These are phyloP conservation scores for Pichia rugopelliculosa DNA, from an alignment of 805 yeast genomes.

Conservation along the genomic window DNA sequence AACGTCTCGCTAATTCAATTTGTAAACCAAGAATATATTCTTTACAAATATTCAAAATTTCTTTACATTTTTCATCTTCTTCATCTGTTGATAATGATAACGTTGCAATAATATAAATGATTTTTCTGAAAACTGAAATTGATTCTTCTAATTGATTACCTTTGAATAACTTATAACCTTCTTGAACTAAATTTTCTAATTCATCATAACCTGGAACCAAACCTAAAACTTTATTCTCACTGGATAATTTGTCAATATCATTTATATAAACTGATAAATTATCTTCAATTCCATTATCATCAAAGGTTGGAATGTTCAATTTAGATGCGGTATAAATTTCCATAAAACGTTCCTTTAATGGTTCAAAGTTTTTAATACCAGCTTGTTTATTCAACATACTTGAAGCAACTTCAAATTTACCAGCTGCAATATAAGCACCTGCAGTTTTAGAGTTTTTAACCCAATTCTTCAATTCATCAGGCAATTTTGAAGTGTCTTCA, in stretches of 20 bases:
- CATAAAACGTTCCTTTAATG: slow-evolving; percentile 73
- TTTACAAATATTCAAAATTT: slow-evolving; percentile 64
- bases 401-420: slow-evolving; percentile 94
- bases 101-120: slow-evolving; percentile 68
- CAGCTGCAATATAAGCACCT: slow-evolving; percentile 91
- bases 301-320: slow-evolving; percentile 64
- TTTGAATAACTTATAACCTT: slow-evolving; percentile 78
- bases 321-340: slow-evolving; percentile 80
- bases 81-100: slow-evolving; percentile 65
- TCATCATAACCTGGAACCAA: slow-evolving; percentile 64
- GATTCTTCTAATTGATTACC: slow-evolving; percentile 80
- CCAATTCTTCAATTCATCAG: slow-evolving; percentile 72
- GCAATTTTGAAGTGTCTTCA: slow-evolving; percentile 26
- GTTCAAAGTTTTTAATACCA: slow-evolving; percentile 82
- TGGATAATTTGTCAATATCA: slow-evolving; percentile 52
- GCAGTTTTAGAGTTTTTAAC: slow-evolving; percentile 81
- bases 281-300: slow-evolving; percentile 46
- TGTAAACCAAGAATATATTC: slow-evolving; percentile 91
- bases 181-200: slow-evolving; percentile 53
- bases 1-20: slow-evolving; percentile 83
- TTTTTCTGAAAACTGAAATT: slow-evolving; percentile 66
- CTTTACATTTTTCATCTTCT: slow-evolving; percentile 69
- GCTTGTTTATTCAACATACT: slow-evolving; percentile 84
- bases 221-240: slow-evolving; percentile 48
- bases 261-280: slow-evolving; percentile 64